phyloP scores from a whole-genome alignment of 331 rosid genomes.

The Saraca asoca region DNA sequence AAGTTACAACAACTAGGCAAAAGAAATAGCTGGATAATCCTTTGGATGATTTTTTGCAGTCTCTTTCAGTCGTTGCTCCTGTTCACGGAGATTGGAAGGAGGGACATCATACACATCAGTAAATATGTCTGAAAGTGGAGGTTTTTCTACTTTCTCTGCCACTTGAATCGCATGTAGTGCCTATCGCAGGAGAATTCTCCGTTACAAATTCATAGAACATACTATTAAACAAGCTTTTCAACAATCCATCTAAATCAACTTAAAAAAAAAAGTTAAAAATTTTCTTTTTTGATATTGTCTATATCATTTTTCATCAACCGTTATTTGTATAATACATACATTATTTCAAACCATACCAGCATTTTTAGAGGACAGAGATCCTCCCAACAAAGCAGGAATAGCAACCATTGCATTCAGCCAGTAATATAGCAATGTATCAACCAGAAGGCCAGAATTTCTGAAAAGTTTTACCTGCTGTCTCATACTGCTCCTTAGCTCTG shows the following conservation, averaged over 20 bases:
- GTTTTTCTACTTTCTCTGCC: slow-evolving; percentile 78
- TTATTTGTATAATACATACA: background rate
- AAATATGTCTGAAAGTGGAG: slow-evolving; percentile 68
- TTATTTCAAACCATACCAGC: no score
- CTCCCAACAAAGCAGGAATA: no score
- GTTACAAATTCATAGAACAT: slow-evolving; percentile 18
- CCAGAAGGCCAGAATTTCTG: background rate
- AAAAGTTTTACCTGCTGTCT: slow-evolving; percentile 62
- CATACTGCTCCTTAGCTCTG: slow-evolving; percentile 55
- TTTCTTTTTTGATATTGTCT: background rate
- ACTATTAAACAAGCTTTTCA: slow-evolving; percentile 8
- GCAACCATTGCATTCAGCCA: background rate
- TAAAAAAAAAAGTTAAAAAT: background rate
- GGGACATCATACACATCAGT: slow-evolving; percentile 76
- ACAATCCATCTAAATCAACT: slow-evolving; percentile 10
- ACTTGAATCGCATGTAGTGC: slow-evolving; percentile 76
- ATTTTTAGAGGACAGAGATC: no score
- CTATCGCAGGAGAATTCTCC: slow-evolving; percentile 45
- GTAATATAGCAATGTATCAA: slow-evolving; percentile 1
- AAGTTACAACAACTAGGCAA: slow-evolving; percentile 42
- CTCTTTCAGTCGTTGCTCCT: slow-evolving; percentile 67
- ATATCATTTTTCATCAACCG: background rate
- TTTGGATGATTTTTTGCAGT: slow-evolving; percentile 54
- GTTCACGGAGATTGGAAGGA: slow-evolving; percentile 76
- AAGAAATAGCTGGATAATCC: slow-evolving; percentile 67